Evolutionary conservation across 225 moss, liverwort and hornwort species (phyloP).

Genomic region (Neckera pumila): DNA sequence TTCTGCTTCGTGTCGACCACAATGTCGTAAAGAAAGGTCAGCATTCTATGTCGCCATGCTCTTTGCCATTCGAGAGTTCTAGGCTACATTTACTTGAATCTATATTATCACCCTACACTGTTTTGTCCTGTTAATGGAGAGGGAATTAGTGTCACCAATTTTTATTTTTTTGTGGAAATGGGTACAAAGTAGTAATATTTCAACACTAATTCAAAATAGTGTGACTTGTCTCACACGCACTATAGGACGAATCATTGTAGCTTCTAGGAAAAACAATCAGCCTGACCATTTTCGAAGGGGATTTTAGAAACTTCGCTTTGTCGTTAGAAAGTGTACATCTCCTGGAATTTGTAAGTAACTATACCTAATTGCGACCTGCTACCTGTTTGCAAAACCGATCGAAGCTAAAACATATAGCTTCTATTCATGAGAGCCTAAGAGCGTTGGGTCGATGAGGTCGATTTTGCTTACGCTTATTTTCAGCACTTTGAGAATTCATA

Average conservation of each 20-base stretch:
- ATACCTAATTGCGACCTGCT: background rate
- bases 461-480: background rate
- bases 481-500: background rate
- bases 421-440: background rate
- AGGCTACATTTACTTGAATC: background rate
- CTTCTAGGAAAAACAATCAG: background rate
- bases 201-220: background rate
- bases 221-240: background rate
- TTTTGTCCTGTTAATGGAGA: background rate
- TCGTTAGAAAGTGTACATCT: background rate
- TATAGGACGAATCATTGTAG: background rate
- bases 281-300: background rate
- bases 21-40: slow-evolving; percentile 84
- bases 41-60: background rate
- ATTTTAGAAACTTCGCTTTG: background rate
- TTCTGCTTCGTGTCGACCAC: slow-evolving; percentile 81
- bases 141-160: background rate
- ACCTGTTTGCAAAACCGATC: background rate
- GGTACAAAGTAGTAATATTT: background rate
- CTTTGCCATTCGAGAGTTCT: background rate
- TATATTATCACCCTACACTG: background rate
- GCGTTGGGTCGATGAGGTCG: background rate
- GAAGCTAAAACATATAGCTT: background rate
- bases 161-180: background rate
- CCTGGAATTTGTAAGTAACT: background rate